Base-by-base conservation (phyloP, 2,329 filamentous ascomycete genomes). In the Coniella vitis region DNA sequence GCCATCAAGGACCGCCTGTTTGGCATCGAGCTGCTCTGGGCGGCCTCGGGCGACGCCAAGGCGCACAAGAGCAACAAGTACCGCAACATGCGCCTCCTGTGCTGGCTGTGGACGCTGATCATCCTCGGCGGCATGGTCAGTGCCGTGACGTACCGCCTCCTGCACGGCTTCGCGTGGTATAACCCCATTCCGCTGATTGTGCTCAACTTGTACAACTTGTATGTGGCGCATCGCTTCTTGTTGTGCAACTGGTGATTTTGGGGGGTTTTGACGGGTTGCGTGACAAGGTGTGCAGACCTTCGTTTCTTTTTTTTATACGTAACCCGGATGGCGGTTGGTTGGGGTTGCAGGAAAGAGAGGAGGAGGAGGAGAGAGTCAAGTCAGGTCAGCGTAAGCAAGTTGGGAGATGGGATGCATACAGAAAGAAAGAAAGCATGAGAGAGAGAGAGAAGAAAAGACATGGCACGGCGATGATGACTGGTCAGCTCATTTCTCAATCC, bases 11-110 rank as follows among this genome's bases (percentile, higher is more conserved):
- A 70, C 54, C 60, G 63, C 4, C 52, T 70, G 13, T 63, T 69
- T 41, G 66, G 66, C 19, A 63, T 63, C 34, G 64, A 65, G 48
- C 59, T 70, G 29, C 57, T 64, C 10, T 70, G 68, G 68, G 66
- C 64, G 1, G 64, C 68, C 0, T 65, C 60, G 2, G 67, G 68
- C 8, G 66, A 69, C 48, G 59, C 59, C 25, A 69, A 69, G 51
- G 65, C 64, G 2, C 66, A 69, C 56, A 68, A 64, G 58, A 66
- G 61, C 55, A 63, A 69, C 61, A 68, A 69, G 56, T 70, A 68
- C 54, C 61, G 66, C 49, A 69, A 70, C 53, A 70, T 70, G 68
- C 60, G 68, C 9, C 56, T 69, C 10, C 57, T 70, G 4, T 65
- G 63, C 48, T 66, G 64, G 57, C 38, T 62, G 22, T 70, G 68